A percentile compares a stretch with the other conserved stretches of the same genome.
These are phyloP conservation scores for Lyophyllum atratum DNA, from an alignment of 768 basidiomycete species.

Conservation along the genomic window DNA sequence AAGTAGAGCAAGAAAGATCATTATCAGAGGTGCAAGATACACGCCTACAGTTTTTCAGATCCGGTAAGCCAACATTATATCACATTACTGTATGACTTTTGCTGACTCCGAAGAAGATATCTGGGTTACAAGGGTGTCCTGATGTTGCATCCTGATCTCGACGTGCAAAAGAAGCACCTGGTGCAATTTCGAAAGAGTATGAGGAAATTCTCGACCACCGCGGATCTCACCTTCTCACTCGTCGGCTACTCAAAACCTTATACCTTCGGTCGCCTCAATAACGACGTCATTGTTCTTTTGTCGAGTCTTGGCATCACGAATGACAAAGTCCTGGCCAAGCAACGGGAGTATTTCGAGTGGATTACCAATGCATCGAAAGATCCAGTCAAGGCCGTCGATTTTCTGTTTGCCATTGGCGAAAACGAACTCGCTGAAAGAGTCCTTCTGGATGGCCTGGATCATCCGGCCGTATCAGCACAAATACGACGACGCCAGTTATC, in stretches of 20 bases:
- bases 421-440: slow-evolving; percentile 52
- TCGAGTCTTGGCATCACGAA: slow-evolving; percentile 62
- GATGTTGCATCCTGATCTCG: slow-evolving; percentile 65
- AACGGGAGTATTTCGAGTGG: slow-evolving; percentile 61
- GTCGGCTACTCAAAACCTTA: slow-evolving; percentile 67
- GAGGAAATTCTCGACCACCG: slow-evolving; percentile 64
- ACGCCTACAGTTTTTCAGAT: slow-evolving; percentile 67
- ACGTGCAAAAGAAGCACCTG: slow-evolving; percentile 43
- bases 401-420: slow-evolving; percentile 52
- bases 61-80: slow-evolving; percentile 35
- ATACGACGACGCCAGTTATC: slow-evolving; percentile 46
- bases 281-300: slow-evolving; percentile 68
- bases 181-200: slow-evolving; percentile 68
- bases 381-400: slow-evolving; percentile 52
- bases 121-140: slow-evolving; percentile 74
- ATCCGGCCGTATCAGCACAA: slow-evolving; percentile 36
- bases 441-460: slow-evolving; percentile 56
- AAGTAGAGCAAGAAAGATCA: slow-evolving; percentile 53
- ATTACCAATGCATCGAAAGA: slow-evolving; percentile 51
- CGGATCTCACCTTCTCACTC: slow-evolving; percentile 64
- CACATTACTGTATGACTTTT: background rate
- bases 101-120: slow-evolving; percentile 41
- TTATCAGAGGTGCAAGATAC: slow-evolving; percentile 57
- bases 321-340: slow-evolving; percentile 55
- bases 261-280: slow-evolving; percentile 66